Evolutionary conservation across 1,284 basidiomycete species (phyloP).

Genomic region (Irpex rosettiformis): DNA sequence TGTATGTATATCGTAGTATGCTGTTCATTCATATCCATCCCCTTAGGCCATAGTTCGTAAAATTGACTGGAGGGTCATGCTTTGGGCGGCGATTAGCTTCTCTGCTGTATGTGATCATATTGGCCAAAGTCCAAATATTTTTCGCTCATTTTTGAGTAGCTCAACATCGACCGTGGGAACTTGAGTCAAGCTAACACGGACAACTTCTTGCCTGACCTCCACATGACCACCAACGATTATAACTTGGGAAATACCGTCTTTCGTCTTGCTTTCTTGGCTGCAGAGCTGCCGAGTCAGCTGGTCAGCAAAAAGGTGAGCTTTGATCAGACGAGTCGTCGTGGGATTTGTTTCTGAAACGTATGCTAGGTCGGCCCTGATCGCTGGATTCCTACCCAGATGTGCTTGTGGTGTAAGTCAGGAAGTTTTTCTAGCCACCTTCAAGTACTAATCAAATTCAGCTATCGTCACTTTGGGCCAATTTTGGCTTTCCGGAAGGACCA

Average conservation of each 20-base stretch:
- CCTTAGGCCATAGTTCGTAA: conserved; percentile 46
- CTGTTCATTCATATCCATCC: neutral
- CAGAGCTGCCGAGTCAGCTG: conserved; percentile 62
- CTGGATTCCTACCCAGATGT: conserved; percentile 63
- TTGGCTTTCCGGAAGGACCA: conserved; percentile 49
- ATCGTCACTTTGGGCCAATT: conserved; percentile 53
- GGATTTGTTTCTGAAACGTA: neutral
- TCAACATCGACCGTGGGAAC: conserved; percentile 17
- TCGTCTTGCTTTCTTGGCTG: conserved; percentile 45
- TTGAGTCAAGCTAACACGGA: conserved; percentile 55
- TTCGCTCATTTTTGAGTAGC: neutral
- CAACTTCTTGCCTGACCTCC: conserved; percentile 56
- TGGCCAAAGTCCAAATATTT: neutral
- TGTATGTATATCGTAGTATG: neutral
- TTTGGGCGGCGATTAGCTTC: conserved; percentile 58
- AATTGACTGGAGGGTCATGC: conserved; percentile 52
- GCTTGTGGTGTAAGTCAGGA: conserved; percentile 17
- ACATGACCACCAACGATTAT: conserved; percentile 54
- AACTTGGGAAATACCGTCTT: conserved; percentile 51
- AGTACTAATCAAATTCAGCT: conserved; percentile 39
- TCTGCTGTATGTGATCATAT: conserved; percentile 29
- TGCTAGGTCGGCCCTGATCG: conserved; percentile 56
- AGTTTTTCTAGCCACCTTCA: neutral
- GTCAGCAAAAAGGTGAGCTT: conserved; percentile 43
- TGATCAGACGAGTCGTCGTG: neutral